Evolutionary conservation across 78 protist species (phyloP), one percentile per base, ranked within the genome.

Genomic region (Dictyostelium citrinum): DNA sequence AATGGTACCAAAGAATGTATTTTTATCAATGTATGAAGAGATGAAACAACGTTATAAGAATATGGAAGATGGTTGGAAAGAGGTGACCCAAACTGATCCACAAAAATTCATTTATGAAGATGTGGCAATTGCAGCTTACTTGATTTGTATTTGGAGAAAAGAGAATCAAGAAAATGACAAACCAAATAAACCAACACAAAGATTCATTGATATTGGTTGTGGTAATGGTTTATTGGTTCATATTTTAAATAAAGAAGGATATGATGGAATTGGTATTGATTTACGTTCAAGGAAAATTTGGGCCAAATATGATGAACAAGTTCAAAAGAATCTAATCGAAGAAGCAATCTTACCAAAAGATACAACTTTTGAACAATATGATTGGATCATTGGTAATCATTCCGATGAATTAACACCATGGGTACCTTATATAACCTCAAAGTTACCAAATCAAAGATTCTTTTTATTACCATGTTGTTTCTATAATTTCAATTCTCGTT

Each of bases 391-490:
- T 12, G 97, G 97, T 14, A 96, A 96, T 37, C 97, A 96, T 27
- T 82, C 96, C 22, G 97, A 96, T 72, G 98, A 96, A 70, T 74
- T 96, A 12, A 94, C 96, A 37, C 98, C 98, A 5, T 96, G 98
- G 98, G 33, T 96, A 17, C 95, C 98, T 8, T 37, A 27, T 41
- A 91, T 96, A 4, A 95, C 96, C 7, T 31, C 75, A 12, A 75
- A 90, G 27, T 27, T 58, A 33, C 71, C 6, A 8, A 76, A 43
- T 31, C 92, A 86, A 11, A 90, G 93, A 51, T 93, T 78, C 79
- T 81, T 93, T n/a, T 81, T 91, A 14, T 49, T 96, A 2, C 96
- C 98, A 14, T 96, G 98, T 81, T 96, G 98, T 60, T 84, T 90
- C 85, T 95, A 43, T 31, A 95, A 94, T 64, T 91, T 96, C 6